A percentile compares a stretch with the other conserved stretches of the same genome.
These are phyloP conservation scores for Carex littledalei DNA, from an alignment of 176 grass and related monocot species.

Conservation along the genomic window DNA sequence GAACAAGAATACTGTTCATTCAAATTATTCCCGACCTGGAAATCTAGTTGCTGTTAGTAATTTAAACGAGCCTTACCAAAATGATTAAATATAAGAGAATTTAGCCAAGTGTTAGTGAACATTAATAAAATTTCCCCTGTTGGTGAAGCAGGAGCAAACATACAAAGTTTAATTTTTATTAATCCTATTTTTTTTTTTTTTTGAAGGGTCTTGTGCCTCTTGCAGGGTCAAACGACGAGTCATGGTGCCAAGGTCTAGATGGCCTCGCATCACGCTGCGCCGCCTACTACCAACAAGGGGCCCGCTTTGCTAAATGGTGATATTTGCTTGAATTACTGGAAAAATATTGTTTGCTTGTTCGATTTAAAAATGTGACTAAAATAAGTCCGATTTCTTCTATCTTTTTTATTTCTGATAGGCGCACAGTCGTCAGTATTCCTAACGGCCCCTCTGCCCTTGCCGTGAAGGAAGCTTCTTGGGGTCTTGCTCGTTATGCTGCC, in stretches of 20 bases:
- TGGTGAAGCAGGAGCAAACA: neutral
- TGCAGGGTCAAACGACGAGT: constrained; percentile 84
- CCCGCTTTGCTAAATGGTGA: constrained; percentile 98
- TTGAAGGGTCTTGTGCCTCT: constrained; percentile 93
- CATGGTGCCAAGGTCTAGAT: constrained; percentile 98
- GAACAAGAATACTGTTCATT: neutral
- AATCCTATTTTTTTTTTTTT: neutral
- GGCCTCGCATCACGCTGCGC: constrained; percentile 92
- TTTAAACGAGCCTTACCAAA: neutral
- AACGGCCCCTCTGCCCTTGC: constrained; percentile 86
- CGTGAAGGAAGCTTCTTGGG: constrained; percentile 97
- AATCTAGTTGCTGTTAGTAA: neutral
- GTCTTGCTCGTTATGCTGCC: constrained; percentile 89
- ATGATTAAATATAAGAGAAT: neutral
- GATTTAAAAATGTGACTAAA: neutral
- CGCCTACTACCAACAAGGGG: constrained; percentile 92
- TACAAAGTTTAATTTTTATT: neutral
- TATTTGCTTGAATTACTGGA: neutral
- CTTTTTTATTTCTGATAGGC: constrained; percentile 35
- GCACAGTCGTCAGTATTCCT: constrained; percentile 96
- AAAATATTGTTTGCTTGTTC: neutral
- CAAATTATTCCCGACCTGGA: neutral
- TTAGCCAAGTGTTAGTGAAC: neutral
- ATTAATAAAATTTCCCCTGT: neutral
- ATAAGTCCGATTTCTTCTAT: constrained; percentile 6